Base-by-base conservation (phyloP, 2,329 filamentous ascomycete species). In the Coniochaeta ligniaria region DNA sequence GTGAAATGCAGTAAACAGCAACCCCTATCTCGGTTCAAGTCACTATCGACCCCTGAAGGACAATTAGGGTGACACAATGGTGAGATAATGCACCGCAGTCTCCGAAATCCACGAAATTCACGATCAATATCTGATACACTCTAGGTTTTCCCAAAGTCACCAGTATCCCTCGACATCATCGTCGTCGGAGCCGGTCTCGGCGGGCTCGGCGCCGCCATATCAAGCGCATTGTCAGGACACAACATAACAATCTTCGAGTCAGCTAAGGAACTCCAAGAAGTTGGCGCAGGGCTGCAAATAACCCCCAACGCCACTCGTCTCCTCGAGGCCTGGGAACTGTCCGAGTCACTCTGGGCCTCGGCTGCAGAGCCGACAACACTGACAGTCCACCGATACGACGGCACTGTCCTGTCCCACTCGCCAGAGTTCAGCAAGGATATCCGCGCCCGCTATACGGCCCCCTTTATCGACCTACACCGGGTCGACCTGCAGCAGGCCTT, bases 401-500 rank as follows among this genome's bases (percentile, higher is more conserved):
- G 69, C 60, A 63, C 61, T 6, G 60, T 70, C 11, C 69, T 71
- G 31, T 68, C 69, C n/a, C 67, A 69, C 59, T 68, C 70, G 58
- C 67, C 68, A 14, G 57, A 60, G 26, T 66, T 71, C n/a, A 64
- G 68, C 58, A 59, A 57, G 36, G 63, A 66, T 22, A 63, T 72
- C 60, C 59, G 65, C 62, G 52, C 65, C 55, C 65, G 65, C 57
- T 71, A 71, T 63, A 62, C 63, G 26, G 56, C 56, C 1, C 78
- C 78, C 0, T 78, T 80, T 62, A 75, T 77, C 64, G 76, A 80
- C 59, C 70, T 81, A n/a, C 79, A 82, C 67, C 75, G 80, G 24
- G 78, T 78, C 43, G 77, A 81, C 64, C 76, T 80, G 38, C 76
- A 81, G 63, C 68, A 67, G 31, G 75, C 76, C 22, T 68, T 81